phyloP scores from a whole-genome alignment of 2,329 filamentous ascomycete species.

The Colletotrichum lindemuthianum region DNA sequence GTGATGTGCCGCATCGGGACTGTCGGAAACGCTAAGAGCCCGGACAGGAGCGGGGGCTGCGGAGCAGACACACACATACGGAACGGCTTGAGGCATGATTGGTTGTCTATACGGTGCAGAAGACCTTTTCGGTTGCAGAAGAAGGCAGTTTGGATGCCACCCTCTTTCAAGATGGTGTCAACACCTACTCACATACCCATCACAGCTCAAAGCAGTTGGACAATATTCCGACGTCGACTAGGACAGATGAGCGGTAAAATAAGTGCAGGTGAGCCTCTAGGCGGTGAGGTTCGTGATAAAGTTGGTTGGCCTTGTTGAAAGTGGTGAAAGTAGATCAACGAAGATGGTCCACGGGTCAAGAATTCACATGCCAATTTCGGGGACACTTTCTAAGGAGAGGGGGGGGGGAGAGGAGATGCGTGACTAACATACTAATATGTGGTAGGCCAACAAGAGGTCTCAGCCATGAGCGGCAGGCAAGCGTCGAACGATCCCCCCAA shows the following conservation, averaged over 20 bases:
- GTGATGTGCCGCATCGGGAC: conserved; percentile 14
- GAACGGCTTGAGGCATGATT: conserved; percentile 18
- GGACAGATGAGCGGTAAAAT: no score
- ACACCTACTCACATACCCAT: conserved; percentile 16
- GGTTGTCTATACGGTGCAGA: conserved; percentile 3
- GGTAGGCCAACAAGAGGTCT: background rate
- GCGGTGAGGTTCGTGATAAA: conserved; percentile 1
- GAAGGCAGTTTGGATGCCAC: no score
- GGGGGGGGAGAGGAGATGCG: background rate
- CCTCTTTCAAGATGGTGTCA: background rate
- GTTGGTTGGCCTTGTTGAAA: conserved; percentile 1
- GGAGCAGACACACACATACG: conserved; percentile 12
- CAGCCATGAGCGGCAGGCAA: no score
- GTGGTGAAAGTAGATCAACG: background rate
- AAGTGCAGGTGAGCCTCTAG: background rate
- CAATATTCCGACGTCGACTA: no score
- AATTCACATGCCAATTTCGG: conserved; percentile 18
- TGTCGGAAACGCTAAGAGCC: conserved; percentile 13
- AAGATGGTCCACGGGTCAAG: background rate
- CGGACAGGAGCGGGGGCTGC: conserved; percentile 20
- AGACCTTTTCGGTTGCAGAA: background rate
- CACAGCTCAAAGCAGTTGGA: conserved; percentile 12
- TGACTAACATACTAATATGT: background rate
- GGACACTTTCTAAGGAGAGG: background rate
- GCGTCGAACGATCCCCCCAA: background rate